Evolutionary conservation across 2,329 filamentous ascomycete genomes (phyloP), one percentile per base, ranked within the genome.

Genomic region (Lecanicillium sp.): DNA sequence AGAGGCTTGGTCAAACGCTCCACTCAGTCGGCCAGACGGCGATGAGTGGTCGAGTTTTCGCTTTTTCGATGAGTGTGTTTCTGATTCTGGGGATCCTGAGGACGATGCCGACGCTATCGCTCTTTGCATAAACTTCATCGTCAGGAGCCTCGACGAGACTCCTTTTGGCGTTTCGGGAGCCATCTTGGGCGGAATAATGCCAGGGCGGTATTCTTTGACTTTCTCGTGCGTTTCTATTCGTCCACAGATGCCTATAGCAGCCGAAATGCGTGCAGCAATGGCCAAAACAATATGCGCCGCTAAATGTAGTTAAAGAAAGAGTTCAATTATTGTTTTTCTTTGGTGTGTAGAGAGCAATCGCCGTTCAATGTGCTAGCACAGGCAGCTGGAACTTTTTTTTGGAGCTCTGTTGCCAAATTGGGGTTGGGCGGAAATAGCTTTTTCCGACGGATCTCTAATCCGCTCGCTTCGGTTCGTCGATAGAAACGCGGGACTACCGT

Each of bases 101-200:
- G 53, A 62, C 25, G 66, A 66, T 36, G 65, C 66, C 17, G 81
- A 75, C 36, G 81, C 79, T 36, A 80, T 83, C 46, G 85, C 84
- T 53, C 89, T 78, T 69, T 94, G 89, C 89, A 96, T 96, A 58
- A 96, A 96, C 68, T 94, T 94, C 88, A 95, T 96, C 28, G 85
- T 89, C 55, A 94, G 72, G 34, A 96, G 80, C 49, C 88, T 81
- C 43, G 84, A 89, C 46, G 89, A 95, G 79, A 94, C 88, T 33
- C 71, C 72, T 61, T 75, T 75, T 33, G 77, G 68, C 44, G 69
- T 79, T 55, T 69, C 64, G 44, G 71, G 62, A 49, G 71, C 61
- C 59, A 72, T 71, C 34, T 8, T 48, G 33, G 37, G 9, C 11
- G 27, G 5, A 14, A 31, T 7, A n/a, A 25, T 25, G 22, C 11